These are phyloP conservation scores for Penicillium sp. DNA, from an alignment of 2,329 filamentous ascomycete genomes.

Conservation along the genomic window DNA sequence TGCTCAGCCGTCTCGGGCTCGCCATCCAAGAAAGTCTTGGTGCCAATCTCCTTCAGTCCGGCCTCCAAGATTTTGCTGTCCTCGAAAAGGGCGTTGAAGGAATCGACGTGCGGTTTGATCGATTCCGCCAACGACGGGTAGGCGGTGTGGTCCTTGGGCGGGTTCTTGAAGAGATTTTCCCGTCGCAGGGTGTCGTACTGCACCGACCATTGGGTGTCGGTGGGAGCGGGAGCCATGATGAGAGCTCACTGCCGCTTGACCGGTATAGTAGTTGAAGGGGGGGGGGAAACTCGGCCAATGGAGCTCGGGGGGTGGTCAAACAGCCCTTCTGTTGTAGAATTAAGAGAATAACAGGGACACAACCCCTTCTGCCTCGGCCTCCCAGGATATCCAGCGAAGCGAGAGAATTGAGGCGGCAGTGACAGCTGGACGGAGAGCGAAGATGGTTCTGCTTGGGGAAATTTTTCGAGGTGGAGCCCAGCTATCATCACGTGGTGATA, in stretches of 20 bases:
- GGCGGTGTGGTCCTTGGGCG: conserved; percentile 80
- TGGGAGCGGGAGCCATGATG: conserved; percentile 56
- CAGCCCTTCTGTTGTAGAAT: conserved; percentile 16
- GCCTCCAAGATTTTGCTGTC: conserved; percentile 69
- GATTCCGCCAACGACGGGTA: conserved; percentile 83
- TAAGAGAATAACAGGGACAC: conserved; percentile 1
- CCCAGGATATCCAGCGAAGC: conserved; percentile 17
- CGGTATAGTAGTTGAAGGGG: too few relatives aligned
- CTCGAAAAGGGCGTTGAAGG: conserved; percentile 88
- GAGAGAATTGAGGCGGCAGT: conserved; percentile 27
- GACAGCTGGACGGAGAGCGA: conserved; percentile 24
- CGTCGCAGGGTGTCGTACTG: conserved; percentile 82
- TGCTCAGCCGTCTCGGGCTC: conserved; percentile 49
- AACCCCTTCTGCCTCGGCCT: conserved; percentile 18
- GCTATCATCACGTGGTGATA: conserved; percentile 47
- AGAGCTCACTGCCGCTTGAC: conserved; percentile 10
- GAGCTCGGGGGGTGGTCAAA: conserved; percentile 1
- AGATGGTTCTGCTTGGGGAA: conserved; percentile 32
- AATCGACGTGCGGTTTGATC: conserved; percentile 89
- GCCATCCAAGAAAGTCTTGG: conserved; percentile 81
- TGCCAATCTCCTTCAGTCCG: conserved; percentile 83
- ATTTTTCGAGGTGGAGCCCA: conserved; percentile 41
- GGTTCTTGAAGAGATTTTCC: conserved; percentile 83
- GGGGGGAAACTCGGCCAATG: background rate
- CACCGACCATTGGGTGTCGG: conserved; percentile 73